A percentile compares a stretch with the other conserved stretches of the same genome.
These are phyloP conservation scores for Penicillium sp. DNA, from an alignment of 2,329 filamentous ascomycete species.

Conservation along the genomic window DNA sequence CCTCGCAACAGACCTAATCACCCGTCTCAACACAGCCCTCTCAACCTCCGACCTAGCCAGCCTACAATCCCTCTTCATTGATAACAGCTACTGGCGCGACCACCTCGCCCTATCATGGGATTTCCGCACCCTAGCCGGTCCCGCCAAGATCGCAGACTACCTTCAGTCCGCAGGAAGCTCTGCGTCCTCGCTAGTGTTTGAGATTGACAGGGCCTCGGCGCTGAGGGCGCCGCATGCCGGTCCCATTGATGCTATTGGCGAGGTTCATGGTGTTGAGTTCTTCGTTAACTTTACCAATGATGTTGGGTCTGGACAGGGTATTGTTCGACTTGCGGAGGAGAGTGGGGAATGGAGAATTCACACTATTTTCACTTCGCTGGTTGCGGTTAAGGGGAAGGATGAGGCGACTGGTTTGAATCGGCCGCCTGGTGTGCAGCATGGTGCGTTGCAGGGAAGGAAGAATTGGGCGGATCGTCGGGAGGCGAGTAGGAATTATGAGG, in stretches of 20 bases:
- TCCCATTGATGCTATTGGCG: constrained; percentile 56
- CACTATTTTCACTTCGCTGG: constrained; percentile 65
- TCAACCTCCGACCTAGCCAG: constrained; percentile 34
- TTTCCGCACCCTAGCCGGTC: constrained; percentile 58
- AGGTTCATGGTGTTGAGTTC: constrained; percentile 59
- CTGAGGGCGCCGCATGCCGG: constrained; percentile 50
- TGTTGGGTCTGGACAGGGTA: constrained; percentile 60
- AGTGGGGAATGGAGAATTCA: constrained; percentile 63
- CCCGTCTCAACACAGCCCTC: constrained; percentile 46
- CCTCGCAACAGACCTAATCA: constrained; percentile 43
- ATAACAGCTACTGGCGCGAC: constrained; percentile 62
- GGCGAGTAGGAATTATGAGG: constrained; percentile 54
- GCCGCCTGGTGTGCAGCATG: constrained; percentile 62
- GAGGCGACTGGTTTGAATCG: constrained; percentile 55
- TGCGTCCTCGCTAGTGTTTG: constrained; percentile 47
- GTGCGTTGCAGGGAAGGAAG: constrained; percentile 54
- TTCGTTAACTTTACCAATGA: constrained; percentile 60
- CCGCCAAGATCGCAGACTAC: constrained; percentile 42
- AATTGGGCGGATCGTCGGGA: constrained; percentile 65
- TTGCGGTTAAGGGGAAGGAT: constrained; percentile 59
- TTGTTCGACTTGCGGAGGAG: constrained; percentile 55
- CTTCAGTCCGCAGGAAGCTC: constrained; percentile 29
- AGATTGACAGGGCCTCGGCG: constrained; percentile 52
- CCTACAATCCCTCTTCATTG: constrained; percentile 52
- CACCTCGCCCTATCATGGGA: constrained; percentile 62